These are phyloP conservation scores for Globisporangium takayamanum DNA, from an alignment of 352 stramenopile species.

Conservation along the genomic window DNA sequence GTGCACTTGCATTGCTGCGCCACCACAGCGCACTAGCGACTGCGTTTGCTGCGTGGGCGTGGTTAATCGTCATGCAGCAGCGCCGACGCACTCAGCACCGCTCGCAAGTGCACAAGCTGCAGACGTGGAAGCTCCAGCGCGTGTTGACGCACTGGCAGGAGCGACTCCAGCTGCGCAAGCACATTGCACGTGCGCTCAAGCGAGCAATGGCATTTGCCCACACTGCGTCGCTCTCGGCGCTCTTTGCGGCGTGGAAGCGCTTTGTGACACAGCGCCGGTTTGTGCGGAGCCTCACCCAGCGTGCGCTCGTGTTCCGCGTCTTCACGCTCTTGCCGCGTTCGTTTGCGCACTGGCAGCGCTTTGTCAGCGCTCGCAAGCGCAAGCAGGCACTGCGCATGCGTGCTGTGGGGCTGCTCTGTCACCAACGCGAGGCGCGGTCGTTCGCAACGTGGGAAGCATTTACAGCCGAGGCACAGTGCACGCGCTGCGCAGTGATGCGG, in stretches of 20 bases:
- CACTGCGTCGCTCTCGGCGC: constrained; percentile 6
- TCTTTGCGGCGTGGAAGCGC: constrained; percentile 26
- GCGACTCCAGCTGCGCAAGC: not conserved
- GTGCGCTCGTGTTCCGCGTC: constrained; percentile 33
- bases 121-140: not conserved
- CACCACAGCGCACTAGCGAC: not conserved
- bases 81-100: not conserved
- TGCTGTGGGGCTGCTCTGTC: constrained; percentile 23
- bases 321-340: constrained; percentile 27
- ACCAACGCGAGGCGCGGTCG: constrained; percentile 26
- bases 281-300: constrained; percentile 19
- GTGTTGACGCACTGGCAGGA: not conserved
- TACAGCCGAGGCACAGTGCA: constrained; percentile 4
- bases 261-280: constrained; percentile 16
- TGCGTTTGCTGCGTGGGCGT: too few species aligned
- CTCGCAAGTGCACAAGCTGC: not conserved
- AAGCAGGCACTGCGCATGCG: constrained; percentile 17
- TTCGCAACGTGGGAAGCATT: constrained; percentile 29
- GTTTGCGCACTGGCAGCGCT: constrained; percentile 30
- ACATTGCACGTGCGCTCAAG: constrained; percentile 3
- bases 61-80: not conserved
- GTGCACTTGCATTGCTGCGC: not conserved
- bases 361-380: constrained; percentile 5
- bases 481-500: constrained; percentile 13
- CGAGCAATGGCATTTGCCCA: constrained; percentile 13